Percentiles rank a stretch among this genome's conserved stretches.
phyloP scores from a whole-genome alignment of 2,329 filamentous ascomycete species.

The Arthrinium phaeospermum region DNA sequence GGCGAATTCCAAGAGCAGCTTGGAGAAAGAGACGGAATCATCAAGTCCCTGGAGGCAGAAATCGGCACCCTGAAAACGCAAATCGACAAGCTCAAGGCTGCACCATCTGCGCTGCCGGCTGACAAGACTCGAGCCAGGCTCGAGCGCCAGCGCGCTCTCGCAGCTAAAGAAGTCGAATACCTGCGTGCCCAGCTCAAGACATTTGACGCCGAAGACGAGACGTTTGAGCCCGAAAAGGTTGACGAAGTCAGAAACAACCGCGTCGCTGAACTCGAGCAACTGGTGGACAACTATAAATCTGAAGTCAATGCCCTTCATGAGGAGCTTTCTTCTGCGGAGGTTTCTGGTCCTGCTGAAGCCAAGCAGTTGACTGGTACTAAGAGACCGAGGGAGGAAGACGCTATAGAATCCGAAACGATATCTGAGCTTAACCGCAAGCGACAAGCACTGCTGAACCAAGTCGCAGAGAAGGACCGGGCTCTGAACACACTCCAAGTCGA shows the following conservation, averaged over 20 bases:
- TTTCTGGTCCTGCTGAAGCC: slow-evolving; percentile 42
- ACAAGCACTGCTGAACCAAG: slow-evolving; percentile 58
- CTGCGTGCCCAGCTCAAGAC: slow-evolving; percentile 90
- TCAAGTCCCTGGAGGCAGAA: slow-evolving; percentile 74
- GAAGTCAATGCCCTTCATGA: slow-evolving; percentile 78
- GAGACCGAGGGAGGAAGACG: slow-evolving; percentile 64
- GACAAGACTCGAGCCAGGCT: slow-evolving; percentile 77
- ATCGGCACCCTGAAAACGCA: slow-evolving; percentile 69
- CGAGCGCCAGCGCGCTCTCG: slow-evolving; percentile 84
- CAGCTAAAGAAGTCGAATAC: slow-evolving; percentile 92
- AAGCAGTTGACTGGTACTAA: slow-evolving; percentile 59
- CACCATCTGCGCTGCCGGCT: slow-evolving; percentile 51
- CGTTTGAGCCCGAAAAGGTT: slow-evolving; percentile 79
- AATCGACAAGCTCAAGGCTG: slow-evolving; percentile 70
- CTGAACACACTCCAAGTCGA: slow-evolving; percentile 72
- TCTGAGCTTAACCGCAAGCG: slow-evolving; percentile 88
- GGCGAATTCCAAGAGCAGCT: slow-evolving; percentile 82
- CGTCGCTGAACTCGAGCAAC: slow-evolving; percentile 80
- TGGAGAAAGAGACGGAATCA: slow-evolving; percentile 75
- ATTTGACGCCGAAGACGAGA: slow-evolving; percentile 85
- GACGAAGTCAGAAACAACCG: slow-evolving; percentile 77
- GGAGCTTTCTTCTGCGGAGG: slow-evolving; percentile 73
- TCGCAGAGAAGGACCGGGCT: slow-evolving; percentile 71
- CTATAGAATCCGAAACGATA: slow-evolving; percentile 70
- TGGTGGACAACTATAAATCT: slow-evolving; percentile 84